Evolutionary conservation across 129 eudicot species (phyloP).

Genomic region (Daucus carota): DNA sequence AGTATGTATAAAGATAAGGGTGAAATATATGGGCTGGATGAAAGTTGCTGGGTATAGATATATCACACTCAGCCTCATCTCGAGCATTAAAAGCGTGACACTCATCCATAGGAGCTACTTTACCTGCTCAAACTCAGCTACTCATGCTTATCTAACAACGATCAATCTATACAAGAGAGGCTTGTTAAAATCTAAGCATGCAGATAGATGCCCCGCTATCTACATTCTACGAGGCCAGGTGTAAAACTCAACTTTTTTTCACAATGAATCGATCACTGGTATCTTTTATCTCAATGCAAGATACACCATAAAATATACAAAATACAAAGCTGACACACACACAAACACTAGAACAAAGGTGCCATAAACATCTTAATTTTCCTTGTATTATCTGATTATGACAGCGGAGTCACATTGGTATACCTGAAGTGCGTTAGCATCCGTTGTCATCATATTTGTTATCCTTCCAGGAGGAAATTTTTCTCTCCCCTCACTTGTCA

Average conservation of each 20-base stretch:
- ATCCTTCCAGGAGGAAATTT: slow-evolving; percentile 67
- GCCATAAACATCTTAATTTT: background rate
- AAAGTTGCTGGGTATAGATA: background rate
- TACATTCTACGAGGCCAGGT: background rate
- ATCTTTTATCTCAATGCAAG: background rate
- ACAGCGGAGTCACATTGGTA: background rate
- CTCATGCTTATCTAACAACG: background rate
- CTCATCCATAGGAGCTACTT: background rate
- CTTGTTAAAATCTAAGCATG: background rate
- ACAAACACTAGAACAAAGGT: background rate
- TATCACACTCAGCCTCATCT: background rate
- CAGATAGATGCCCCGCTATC: background rate
- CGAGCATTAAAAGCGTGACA: background rate
- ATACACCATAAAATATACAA: no score
- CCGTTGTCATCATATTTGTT: slow-evolving; percentile 91
- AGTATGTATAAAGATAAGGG: background rate
- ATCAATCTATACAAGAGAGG: background rate
- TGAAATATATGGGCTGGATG: background rate
- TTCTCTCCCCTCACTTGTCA: slow-evolving; percentile 77
- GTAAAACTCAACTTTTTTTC: background rate
- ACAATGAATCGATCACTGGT: background rate
- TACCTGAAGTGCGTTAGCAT: slow-evolving; percentile 93
- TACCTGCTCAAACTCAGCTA: background rate
- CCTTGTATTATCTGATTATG: background rate
- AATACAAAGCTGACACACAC: background rate